Conservation (phyloP, 2,329 filamentous ascomycete genomes). For the Chaetomium olivaceum region DNA sequence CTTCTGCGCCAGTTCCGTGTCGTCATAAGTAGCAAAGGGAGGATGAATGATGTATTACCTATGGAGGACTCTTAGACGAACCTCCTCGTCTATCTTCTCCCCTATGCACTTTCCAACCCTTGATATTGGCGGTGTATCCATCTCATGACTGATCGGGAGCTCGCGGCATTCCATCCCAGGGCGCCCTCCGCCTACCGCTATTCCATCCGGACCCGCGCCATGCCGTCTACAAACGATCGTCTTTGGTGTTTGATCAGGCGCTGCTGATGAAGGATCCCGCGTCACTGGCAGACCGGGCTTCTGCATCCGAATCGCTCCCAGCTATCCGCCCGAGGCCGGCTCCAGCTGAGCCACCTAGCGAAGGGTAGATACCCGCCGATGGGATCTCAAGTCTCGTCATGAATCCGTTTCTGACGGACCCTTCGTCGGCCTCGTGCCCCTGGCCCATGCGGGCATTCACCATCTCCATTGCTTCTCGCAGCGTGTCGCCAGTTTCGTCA, state of each 20-base stretch:
- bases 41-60: slow-evolving; percentile 4
- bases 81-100: neutral
- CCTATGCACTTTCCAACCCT: neutral
- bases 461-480: slow-evolving; percentile 70
- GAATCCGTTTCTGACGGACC: slow-evolving; percentile 37
- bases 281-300: slow-evolving; percentile 30
- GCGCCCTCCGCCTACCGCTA: neutral
- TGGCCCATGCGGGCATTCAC: slow-evolving; percentile 48
- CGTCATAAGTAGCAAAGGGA: neutral
- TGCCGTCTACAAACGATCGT: slow-evolving; percentile 6
- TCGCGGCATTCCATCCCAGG: neutral
- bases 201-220: neutral
- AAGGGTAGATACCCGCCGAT: slow-evolving; percentile 27
- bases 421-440: slow-evolving; percentile 37
- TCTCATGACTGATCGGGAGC: neutral
- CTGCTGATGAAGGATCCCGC: slow-evolving; percentile 29
- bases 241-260: slow-evolving; percentile 20
- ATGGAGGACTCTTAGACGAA: neutral
- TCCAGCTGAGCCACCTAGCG: slow-evolving; percentile 19
- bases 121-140: neutral
- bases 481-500: slow-evolving; percentile 79
- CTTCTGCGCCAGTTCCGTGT: neutral
- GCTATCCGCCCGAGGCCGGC: slow-evolving; percentile 18
- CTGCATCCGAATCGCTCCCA: slow-evolving; percentile 32
- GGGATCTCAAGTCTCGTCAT: slow-evolving; percentile 36